phyloP scores from a whole-genome alignment of 1,139 yeast species.

The Candida tetrigidarum region DNA sequence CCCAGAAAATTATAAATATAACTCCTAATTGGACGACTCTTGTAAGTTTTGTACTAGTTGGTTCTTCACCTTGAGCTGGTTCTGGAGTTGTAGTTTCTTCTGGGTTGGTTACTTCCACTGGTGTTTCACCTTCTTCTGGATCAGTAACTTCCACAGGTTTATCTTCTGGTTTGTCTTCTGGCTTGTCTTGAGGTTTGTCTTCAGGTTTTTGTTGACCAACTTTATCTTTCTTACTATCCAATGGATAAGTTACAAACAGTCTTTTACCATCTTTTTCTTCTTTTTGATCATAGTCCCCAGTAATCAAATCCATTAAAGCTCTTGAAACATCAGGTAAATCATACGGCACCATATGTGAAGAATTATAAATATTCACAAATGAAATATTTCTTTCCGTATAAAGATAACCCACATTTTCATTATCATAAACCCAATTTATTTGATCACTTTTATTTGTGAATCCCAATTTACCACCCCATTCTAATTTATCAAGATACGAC shows the following conservation, averaged over 20 bases:
- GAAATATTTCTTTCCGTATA: slow-evolving; percentile 72
- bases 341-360: slow-evolving; percentile 96
- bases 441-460: slow-evolving; percentile 41
- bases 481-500: slow-evolving; percentile 58
- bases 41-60: slow-evolving; percentile 35
- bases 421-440: slow-evolving; percentile 58
- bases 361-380: slow-evolving; percentile 70
- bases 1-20: slow-evolving; percentile 48
- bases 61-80: slow-evolving; percentile 14
- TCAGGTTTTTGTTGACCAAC: slow-evolving; percentile 12
- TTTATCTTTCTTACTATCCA: slow-evolving; percentile 27
- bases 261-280: slow-evolving; percentile 20
- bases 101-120: slow-evolving; percentile 1
- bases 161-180: slow-evolving; percentile 3
- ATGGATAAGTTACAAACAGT: slow-evolving; percentile 33
- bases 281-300: slow-evolving; percentile 34
- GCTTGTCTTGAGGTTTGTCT: slow-evolving; percentile 9
- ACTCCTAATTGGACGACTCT: slow-evolving; percentile 47
- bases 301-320: slow-evolving; percentile 63
- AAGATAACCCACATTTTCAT: slow-evolving; percentile 53
- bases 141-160: too few relatives aligned
- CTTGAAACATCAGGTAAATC: slow-evolving; percentile 74
- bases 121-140: background rate
- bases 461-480: slow-evolving; percentile 73
- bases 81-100: slow-evolving; percentile 12